Base-by-base conservation (phyloP, 2,329 filamentous ascomycete species). In the Neofusicoccum kwambonambiense region DNA sequence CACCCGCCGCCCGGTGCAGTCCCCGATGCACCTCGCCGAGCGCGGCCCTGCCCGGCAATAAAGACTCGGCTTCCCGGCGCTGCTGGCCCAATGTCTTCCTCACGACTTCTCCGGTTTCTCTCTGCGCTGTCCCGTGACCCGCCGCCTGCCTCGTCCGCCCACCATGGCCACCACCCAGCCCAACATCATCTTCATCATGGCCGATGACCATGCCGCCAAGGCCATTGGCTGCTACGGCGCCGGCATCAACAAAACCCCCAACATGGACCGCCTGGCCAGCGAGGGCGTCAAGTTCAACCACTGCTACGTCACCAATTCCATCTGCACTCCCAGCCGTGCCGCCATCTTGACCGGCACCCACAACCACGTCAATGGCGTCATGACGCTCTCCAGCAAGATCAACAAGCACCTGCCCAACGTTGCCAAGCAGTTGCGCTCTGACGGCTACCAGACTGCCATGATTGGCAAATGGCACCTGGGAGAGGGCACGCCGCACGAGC, bases 391-490 rank as follows among this genome's bases (percentile, higher is more conserved):
- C 64, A 75, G 62, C 67, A 79, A 80, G 62, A 83, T 85, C 72
- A 83, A 84, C 71, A 83, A 80, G 42, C 74, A 77, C 13, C 62
- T 82, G 3, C 83, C 83, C 8, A 85, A 84, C 35, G 81, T 85
- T 3, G 82, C 82, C 1, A 85, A 85, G 67, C 76, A 80, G 22
- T 73, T 85, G 0, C 77, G 79, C 1, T 73, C 77, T 0, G 79
- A 78, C 31, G 79, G 79, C 0, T 85, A 85, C 65, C 78, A 78
- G 52, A 85, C 82, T 0, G 82, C 80, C 7, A 85, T 85, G 81
- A 72, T 84, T 0, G 83, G 82, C 0, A 85, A 85, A 69, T 85
- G 83, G 82, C 83, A 84, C 67, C 70, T 85, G 13, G 83, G 83
- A 3, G 82, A 85, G 67, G 82, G 81, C 0, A 65, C 67, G 2